phyloP scores from a whole-genome alignment of 2,329 filamentous ascomycete species.

The Pestalotiopsis sp. region DNA sequence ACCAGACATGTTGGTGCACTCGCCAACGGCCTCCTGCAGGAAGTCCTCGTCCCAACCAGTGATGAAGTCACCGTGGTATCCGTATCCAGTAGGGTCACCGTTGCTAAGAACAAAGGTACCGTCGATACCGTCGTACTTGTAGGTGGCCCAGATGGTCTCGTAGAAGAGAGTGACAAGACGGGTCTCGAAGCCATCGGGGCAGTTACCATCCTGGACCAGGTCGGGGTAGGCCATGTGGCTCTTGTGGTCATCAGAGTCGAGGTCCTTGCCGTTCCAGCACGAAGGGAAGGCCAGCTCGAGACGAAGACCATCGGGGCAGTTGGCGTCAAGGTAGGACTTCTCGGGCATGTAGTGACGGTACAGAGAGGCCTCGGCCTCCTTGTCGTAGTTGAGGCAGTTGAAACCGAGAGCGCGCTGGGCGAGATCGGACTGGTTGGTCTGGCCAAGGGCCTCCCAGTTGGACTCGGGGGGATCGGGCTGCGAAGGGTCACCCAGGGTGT shows the following conservation, averaged over 20 bases:
- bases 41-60: conserved; percentile 74
- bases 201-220: conserved; percentile 74
- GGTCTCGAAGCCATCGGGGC: conserved; percentile 68
- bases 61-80: conserved; percentile 81
- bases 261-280: conserved; percentile 79
- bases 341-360: conserved; percentile 81
- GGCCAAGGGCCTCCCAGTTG: conserved; percentile 64
- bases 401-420: conserved; percentile 85
- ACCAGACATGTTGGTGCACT: conserved; percentile 74
- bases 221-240: conserved; percentile 78
- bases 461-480: conserved; percentile 69
- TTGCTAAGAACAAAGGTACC: conserved; percentile 78
- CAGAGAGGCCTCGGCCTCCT: conserved; percentile 69
- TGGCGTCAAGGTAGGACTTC: conserved; percentile 76
- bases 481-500: conserved; percentile 68
- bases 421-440: conserved; percentile 69
- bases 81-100: conserved; percentile 75
- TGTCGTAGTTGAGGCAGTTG: conserved; percentile 88
- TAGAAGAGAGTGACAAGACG: conserved; percentile 78
- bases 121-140: conserved; percentile 60
- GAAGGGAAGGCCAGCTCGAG: conserved; percentile 87
- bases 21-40: conserved; percentile 72
- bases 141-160: conserved; percentile 83
- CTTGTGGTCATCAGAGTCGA: conserved; percentile 57
- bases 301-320: conserved; percentile 81